These are phyloP conservation scores for Colletotrichum echinochloae DNA, from an alignment of 2,329 filamentous ascomycete genomes.

Conservation along the genomic window DNA sequence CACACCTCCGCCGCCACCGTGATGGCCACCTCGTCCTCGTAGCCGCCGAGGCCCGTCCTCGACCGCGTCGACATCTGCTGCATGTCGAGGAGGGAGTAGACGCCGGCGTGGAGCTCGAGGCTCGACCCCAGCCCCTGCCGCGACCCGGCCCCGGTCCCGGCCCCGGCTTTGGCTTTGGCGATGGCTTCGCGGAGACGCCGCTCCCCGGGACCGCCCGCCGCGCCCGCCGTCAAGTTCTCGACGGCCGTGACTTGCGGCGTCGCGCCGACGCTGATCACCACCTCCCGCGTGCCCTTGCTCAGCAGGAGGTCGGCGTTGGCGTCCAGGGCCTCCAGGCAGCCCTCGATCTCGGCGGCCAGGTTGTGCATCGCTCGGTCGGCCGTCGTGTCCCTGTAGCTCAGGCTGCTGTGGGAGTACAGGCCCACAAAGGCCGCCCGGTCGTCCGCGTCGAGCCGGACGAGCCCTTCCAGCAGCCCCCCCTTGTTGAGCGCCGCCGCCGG, in stretches of 20 bases:
- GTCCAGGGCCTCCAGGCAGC: slow-evolving; percentile 46
- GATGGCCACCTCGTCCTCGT: slow-evolving; percentile 63
- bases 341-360: slow-evolving; percentile 47
- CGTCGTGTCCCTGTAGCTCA: slow-evolving; percentile 48
- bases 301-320: slow-evolving; percentile 39
- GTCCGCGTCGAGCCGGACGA: slow-evolving; percentile 45
- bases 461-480: slow-evolving; percentile 51
- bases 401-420: slow-evolving; percentile 50
- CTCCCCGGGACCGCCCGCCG: neutral
- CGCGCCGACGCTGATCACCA: slow-evolving; percentile 49
- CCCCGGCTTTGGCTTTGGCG: slow-evolving; percentile 5
- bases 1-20: slow-evolving; percentile 71
- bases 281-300: slow-evolving; percentile 24
- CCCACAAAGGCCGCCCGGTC: slow-evolving; percentile 43
- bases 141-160: neutral
- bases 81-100: slow-evolving; percentile 73
- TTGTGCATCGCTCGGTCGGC: slow-evolving; percentile 47
- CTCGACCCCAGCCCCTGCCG: slow-evolving; percentile 33
- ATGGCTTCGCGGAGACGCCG: slow-evolving; percentile 1
- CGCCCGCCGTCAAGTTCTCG: slow-evolving; percentile 43
- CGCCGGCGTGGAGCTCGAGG: slow-evolving; percentile 73
- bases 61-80: slow-evolving; percentile 72
- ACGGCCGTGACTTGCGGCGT: slow-evolving; percentile 49
- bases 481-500: slow-evolving; percentile 55
- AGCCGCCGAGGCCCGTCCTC: slow-evolving; percentile 45